Evolutionary conservation across 768 basidiomycete species (phyloP), one percentile per base, ranked within the genome.

Genomic region (Suillus lakei): DNA sequence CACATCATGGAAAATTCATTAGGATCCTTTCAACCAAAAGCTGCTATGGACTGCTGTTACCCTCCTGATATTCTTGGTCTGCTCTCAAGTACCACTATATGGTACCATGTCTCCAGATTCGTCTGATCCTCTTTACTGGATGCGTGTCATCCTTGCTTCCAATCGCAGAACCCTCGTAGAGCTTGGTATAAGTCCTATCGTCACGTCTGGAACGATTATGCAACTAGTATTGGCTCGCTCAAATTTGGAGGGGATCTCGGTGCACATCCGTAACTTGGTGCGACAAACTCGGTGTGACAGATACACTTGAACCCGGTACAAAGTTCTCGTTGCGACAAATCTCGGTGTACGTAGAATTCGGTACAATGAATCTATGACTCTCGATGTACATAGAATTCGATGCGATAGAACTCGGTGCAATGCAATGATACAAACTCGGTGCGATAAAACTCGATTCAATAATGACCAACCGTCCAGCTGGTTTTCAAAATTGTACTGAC

Each of bases 101-200:
- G 98, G 98, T 68, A 99, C 99, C 88, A 97, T 98, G 91, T 98
- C 95, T 34, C 98, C 96, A 66, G 97, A 99, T 85, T 98, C 96
- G 70, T 95, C 95, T 62, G 97, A 99, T 82, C 98, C 98, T 16
- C 89, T 99, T 51, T 98, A 98, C 84, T 99, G 97, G 98, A 96
- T 98, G 92, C 93, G 97, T 80, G 97, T 97, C 82, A 99, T 99
- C 81, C 88, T 99, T 66, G 97, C 98, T 28, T 98, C 95, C 8
- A 99, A 99, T 83, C 88, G 97, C 66, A 97, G 98, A 68, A 99
- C 98, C 1, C 90, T 99, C 67, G 99, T 99, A 97, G 98, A 99
- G 80, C 89, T 99, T 66, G 97, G 98, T 66, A n/a, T 99, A 72
- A 96, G 90, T 34, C 98, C 98, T 46, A 98, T 99, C 75, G 88